phyloP scores from a whole-genome alignment of 371 early-diverging fungal genomes.

The Rhizopus arrhizus region DNA sequence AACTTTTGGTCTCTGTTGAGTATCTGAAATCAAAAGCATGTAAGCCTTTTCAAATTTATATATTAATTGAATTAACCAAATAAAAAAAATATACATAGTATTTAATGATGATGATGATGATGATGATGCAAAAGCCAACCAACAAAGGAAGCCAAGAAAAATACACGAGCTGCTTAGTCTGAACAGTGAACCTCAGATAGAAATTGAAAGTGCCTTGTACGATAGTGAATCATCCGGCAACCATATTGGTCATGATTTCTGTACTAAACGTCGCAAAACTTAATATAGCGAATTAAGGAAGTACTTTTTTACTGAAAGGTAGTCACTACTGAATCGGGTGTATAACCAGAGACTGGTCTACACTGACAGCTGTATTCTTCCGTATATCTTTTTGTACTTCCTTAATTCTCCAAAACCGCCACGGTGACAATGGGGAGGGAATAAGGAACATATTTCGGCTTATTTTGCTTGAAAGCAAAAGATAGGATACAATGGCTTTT shows the following conservation, averaged over 20 bases:
- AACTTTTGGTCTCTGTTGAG: constrained; percentile 9
- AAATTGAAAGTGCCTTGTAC: background rate
- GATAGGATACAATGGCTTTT: too few species aligned
- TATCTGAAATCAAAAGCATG: constrained; percentile 9
- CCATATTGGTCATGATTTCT: background rate
- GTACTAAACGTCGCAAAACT: background rate
- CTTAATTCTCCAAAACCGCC: background rate
- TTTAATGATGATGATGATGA: background rate
- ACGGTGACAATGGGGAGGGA: background rate
- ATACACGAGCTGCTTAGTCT: constrained; percentile 21
- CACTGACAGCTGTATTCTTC: background rate
- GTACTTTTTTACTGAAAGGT: background rate
- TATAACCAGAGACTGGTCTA: background rate
- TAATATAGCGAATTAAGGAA: background rate
- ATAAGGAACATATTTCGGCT: background rate
- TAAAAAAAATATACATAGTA: background rate
- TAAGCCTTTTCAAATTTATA: background rate
- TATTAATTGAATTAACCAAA: background rate
- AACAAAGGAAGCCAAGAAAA: constrained; percentile 21
- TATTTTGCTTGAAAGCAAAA: too few species aligned
- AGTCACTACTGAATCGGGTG: background rate
- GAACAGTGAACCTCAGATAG: background rate
- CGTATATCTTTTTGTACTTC: constrained; percentile 1
- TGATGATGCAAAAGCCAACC: background rate
- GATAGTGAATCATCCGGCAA: background rate